Evolutionary conservation across 306 rosid genomes (phyloP), one percentile per base, ranked within the genome.

Genomic region (Cicer chorassanicum): DNA sequence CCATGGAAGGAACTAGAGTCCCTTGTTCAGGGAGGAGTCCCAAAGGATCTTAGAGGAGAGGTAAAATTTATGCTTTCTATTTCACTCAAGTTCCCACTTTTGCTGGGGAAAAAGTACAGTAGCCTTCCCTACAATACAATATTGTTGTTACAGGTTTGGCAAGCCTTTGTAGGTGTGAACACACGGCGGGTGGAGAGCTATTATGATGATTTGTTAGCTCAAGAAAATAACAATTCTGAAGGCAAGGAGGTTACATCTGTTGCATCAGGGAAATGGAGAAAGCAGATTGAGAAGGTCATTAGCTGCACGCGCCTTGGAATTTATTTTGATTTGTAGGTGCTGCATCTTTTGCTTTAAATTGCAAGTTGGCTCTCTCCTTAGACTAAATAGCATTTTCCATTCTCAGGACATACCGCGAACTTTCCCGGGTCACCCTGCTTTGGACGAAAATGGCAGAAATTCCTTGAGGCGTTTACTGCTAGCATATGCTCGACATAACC

Each of bases 281-380:
- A 87, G 87, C 97, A 94, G 92, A 94, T 94, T 90, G 98, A 94
- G 98, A 94, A 94, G 98, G 98, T 92, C 94, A 86, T 82, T 93
- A 86, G 93, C 87, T 91, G 96, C 90, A 90, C 86, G 92, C 85
- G 83, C 87, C 92, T 84, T 91, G 94, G 91, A 87, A 87, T 90
- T 90, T 88, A 73, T 87, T 93, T 91, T 84, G 84, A 84, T 91
- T 91, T 81, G 93, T 87, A 87, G 93, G 97, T 88, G 96, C 89
- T 86, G 71, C 87, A 81, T 86, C 94, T 88, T 94, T 83, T 84
- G 78, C 90, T 87, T 83, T 79, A 75, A 59, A 62, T 85, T 85
- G 79, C 68, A 82, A 73, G 71, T 70, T 69, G 88, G 80, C 79
- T 87, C 73, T 83, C 84, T 83, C 78, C 86, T 79, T 88, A 73